Evolutionary conservation across 2,329 filamentous ascomycete genomes (phyloP).

Genomic region (Magnaporthales sp.): DNA sequence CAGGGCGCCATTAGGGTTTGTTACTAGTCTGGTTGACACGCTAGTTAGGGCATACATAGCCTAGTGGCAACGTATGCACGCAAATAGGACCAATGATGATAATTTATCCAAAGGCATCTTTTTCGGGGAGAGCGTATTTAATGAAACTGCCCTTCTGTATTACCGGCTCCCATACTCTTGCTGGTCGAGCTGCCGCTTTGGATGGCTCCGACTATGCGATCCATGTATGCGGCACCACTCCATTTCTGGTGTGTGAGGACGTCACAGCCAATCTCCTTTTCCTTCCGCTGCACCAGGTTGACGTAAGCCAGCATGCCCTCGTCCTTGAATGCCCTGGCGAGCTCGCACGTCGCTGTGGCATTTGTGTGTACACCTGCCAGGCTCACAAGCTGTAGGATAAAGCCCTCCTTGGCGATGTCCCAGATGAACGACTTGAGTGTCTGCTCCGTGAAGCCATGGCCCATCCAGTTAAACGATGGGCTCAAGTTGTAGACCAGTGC

Average conservation of each 20-base stretch:
- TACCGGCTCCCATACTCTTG: constrained; percentile 91
- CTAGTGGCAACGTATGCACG: too few relatives aligned
- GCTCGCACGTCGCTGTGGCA: constrained; percentile 58
- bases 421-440: constrained; percentile 88
- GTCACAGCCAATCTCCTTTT: constrained; percentile 86
- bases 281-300: constrained; percentile 78
- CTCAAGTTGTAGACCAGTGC: constrained; percentile 93
- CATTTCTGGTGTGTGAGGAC: constrained; percentile 94
- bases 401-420: constrained; percentile 88
- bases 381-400: constrained; percentile 59
- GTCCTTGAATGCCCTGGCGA: constrained; percentile 74
- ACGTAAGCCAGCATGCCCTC: constrained; percentile 98
- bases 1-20: too few relatives aligned
- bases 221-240: constrained; percentile 63
- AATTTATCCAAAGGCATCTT: too few relatives aligned
- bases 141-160: constrained; percentile 67
- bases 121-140: too few relatives aligned
- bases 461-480: constrained; percentile 98
- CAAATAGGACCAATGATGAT: too few relatives aligned
- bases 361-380: constrained; percentile 59
- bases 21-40: too few relatives aligned
- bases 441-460: constrained; percentile 78
- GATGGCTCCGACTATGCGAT: constrained; percentile 82
- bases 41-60: too few relatives aligned
- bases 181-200: constrained; percentile 84